A percentile compares a stretch with the other conserved stretches of the same genome.
phyloP scores from a whole-genome alignment of 768 basidiomycete genomes.

The Tricholoma saponaceum region DNA sequence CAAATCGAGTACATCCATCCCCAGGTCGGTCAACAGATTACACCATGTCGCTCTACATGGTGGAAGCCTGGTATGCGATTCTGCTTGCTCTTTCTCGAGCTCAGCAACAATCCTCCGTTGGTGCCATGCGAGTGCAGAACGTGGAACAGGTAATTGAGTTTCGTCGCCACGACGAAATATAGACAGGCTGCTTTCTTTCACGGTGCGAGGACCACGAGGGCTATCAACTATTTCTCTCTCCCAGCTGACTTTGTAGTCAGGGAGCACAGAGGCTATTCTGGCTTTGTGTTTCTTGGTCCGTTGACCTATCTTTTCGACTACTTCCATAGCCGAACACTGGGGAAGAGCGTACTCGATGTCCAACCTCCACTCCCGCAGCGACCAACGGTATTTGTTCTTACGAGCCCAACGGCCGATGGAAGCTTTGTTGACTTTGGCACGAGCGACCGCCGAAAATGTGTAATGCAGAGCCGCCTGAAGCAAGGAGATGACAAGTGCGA shows the following conservation, averaged over 20 bases:
- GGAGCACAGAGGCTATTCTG: background rate
- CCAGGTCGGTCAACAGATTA: slow-evolving; percentile 8
- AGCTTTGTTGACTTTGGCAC: background rate
- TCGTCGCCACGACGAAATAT: background rate
- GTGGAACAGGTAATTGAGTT: background rate
- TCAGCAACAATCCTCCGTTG: background rate
- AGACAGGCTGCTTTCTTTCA: background rate
- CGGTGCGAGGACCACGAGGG: background rate
- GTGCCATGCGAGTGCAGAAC: background rate
- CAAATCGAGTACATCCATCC: background rate
- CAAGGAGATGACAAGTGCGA: background rate
- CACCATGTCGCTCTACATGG: slow-evolving; percentile 9
- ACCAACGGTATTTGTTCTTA: slow-evolving; percentile 1
- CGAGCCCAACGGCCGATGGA: background rate
- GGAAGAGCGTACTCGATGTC: background rate
- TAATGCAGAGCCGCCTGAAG: slow-evolving; percentile 2
- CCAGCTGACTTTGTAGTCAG: background rate
- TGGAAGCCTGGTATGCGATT: background rate
- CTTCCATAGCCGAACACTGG: background rate
- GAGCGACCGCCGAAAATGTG: background rate
- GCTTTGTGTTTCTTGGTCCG: background rate
- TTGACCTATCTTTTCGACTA: background rate
- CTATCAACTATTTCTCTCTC: background rate
- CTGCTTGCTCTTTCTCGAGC: background rate
- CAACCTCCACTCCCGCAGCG: background rate